Evolutionary conservation across 148 eudicot genomes (phyloP), one percentile per base, ranked within the genome.

Genomic region (Fagopyrum homotropicum): DNA sequence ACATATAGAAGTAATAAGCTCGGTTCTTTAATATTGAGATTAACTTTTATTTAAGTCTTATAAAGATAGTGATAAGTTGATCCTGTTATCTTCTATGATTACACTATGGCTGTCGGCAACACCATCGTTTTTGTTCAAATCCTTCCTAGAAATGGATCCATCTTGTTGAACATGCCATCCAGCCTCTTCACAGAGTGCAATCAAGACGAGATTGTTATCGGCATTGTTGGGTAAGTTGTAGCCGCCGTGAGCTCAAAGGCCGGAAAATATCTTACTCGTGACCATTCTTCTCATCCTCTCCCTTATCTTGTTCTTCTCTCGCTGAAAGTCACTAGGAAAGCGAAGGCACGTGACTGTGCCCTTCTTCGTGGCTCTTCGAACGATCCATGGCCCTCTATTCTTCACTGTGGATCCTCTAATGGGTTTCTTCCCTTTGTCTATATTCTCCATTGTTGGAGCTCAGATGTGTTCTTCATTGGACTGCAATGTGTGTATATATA

Each of bases 301-400:
- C 59, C 88, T 76, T 30, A 69, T 77, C 75, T 66, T 76, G 63
- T 86, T 86, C 43, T 83, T 84, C 6, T 76, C 77, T 0, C 88
- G 78, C 73, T 83, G 86, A 6, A 15, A 73, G 4, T 83, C 86
- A 0, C 77, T 77, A 46, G 88, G 88, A 17, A 75, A 79, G 35
- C 86, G 83, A 2, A 81, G 81, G 40, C 84, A 81, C 5, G 61
- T 83, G 6, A 80, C 83, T 2, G 73, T 63, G 9, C 88, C 86
- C 48, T 78, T 81, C 55, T 83, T 83, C 2, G 82, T 79, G 19
- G 61, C 73, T 63, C 83, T 76, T 29, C 50, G 78, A 29, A 86
- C 83, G n/a, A 80, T 63, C 88, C 88, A 86, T 29, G 88, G 88
- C 29, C 83, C 83, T 81, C 75, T 73, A 6, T 69, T 75, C 9